Percentiles rank a stretch among this genome's conserved stretches.
Evolutionary conservation across 352 stramenopile genomes (phyloP).

Genomic region (Pythium utonaiense): DNA sequence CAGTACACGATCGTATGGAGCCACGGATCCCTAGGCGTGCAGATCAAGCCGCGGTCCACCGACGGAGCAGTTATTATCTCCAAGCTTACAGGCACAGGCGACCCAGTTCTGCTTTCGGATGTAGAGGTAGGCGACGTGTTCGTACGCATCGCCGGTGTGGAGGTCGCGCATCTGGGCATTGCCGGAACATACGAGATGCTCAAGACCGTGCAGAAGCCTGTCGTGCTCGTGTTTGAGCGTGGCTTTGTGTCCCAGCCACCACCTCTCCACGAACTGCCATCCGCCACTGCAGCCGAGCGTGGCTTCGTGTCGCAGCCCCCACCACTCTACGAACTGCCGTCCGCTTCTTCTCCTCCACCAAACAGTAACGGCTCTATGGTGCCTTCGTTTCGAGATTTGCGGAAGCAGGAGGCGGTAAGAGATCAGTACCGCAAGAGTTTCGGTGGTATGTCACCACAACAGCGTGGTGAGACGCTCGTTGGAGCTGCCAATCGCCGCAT

Average conservation of each 20-base stretch:
- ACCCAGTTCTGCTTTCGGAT: slow-evolving; percentile 42
- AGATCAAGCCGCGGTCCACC: slow-evolving; percentile 64
- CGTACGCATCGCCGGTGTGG: slow-evolving; percentile 63
- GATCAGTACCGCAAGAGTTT: slow-evolving; percentile 17
- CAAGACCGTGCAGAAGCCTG: slow-evolving; percentile 74
- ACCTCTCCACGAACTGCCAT: slow-evolving; percentile 6
- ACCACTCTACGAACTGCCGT: slow-evolving; percentile 7
- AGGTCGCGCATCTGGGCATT: slow-evolving; percentile 69
- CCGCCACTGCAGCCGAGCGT: slow-evolving; percentile 32
- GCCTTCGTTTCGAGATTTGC: slow-evolving; percentile 58
- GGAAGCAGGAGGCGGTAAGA: slow-evolving; percentile 31
- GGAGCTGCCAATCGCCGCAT: slow-evolving; percentile 4
- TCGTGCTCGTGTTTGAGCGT: slow-evolving; percentile 73
- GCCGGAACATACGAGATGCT: slow-evolving; percentile 73
- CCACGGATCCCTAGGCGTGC: slow-evolving; percentile 73
- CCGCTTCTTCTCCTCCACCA: slow-evolving; percentile 13
- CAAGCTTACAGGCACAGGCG: slow-evolving; percentile 61
- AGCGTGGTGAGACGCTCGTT: slow-evolving; percentile 5
- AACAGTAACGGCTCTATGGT: no score
- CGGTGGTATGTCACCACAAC: slow-evolving; percentile 1
- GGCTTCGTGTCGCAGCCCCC: slow-evolving; percentile 18
- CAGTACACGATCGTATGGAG: slow-evolving; percentile 80
- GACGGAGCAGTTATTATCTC: slow-evolving; percentile 67
- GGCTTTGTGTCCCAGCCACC: slow-evolving; percentile 18
- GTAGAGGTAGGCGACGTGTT: slow-evolving; percentile 74